phyloP scores from a whole-genome alignment of 2,329 filamentous ascomycete genomes.

The Claviceps arundinis region DNA sequence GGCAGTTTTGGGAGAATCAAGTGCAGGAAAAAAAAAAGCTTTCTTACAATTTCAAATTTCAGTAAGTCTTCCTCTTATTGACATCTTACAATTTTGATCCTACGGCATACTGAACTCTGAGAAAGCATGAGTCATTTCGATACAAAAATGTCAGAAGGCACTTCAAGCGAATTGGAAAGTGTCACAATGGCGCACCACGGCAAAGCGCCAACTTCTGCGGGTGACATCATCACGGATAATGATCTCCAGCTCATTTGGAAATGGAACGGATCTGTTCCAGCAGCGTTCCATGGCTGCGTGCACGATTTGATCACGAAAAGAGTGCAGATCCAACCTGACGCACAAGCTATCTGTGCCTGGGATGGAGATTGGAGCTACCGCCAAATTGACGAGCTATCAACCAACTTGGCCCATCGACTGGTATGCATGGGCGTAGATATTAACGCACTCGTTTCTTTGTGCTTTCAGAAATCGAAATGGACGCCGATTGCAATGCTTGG shows the following conservation, averaged over 20 bases:
- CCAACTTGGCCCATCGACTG: conserved; percentile 4
- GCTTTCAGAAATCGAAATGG: conserved; percentile 6
- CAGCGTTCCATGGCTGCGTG: conserved; percentile 5
- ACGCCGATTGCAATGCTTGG: conserved; percentile 4
- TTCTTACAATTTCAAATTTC: too few relatives aligned
- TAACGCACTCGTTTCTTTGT: conserved; percentile 4
- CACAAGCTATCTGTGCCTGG: conserved; percentile 7
- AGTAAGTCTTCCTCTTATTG: too few relatives aligned
- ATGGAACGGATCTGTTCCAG: conserved; percentile 10
- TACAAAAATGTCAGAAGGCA: neutral
- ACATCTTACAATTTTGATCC: too few relatives aligned
- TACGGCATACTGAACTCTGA: too few relatives aligned
- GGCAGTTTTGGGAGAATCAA: too few relatives aligned
- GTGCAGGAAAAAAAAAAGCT: too few relatives aligned
- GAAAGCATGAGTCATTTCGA: too few relatives aligned
- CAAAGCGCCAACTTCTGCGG: neutral
- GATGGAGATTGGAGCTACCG: conserved; percentile 28
- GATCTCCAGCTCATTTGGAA: conserved; percentile 8
- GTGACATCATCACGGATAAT: neutral
- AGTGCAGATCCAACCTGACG: conserved; percentile 3
- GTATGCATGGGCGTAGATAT: neutral
- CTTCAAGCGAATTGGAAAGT: neutral
- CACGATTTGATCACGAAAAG: conserved; percentile 11
- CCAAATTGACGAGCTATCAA: conserved; percentile 14
- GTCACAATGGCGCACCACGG: neutral